Conservation (phyloP, 495 filamentous ascomycete genomes). For the Xylaria sp. region DNA sequence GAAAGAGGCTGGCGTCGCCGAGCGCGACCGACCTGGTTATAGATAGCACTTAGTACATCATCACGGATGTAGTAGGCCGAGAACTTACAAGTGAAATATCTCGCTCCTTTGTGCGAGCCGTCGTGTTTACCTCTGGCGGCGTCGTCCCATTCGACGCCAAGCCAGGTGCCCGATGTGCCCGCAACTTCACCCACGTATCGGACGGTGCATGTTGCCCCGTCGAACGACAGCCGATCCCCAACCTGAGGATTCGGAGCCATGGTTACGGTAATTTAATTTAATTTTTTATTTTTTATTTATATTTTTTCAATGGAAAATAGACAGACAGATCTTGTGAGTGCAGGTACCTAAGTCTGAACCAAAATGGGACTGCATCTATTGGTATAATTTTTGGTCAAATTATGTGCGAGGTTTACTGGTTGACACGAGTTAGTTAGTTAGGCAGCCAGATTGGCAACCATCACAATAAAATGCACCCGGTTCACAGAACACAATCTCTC, state of each 20-base stretch:
- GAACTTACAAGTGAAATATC: constrained; percentile 82
- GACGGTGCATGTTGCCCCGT: constrained; percentile 78
- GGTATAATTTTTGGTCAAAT: background rate
- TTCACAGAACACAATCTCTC: background rate
- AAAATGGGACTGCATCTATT: background rate
- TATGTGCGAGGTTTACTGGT: constrained; percentile 17
- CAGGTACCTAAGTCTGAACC: too few species aligned
- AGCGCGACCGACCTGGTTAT: constrained; percentile 65
- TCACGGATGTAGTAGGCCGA: background rate
- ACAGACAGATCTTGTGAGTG: background rate
- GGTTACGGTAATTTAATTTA: too few species aligned
- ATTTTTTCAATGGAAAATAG: background rate
- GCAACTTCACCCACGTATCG: constrained; percentile 79
- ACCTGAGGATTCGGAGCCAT: constrained; percentile 44
- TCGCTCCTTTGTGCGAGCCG: constrained; percentile 76
- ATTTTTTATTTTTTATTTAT: too few species aligned
- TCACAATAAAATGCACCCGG: background rate
- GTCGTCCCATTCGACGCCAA: constrained; percentile 98
- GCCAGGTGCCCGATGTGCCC: constrained; percentile 81
- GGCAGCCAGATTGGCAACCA: constrained; percentile 28
- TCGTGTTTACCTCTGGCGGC: constrained; percentile 84
- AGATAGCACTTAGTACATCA: background rate
- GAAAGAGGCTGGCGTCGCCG: constrained; percentile 80
- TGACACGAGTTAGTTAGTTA: background rate
- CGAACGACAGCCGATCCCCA: constrained; percentile 80